phyloP scores from a whole-genome alignment of 441 rosid species.

The Kokia cookei region DNA sequence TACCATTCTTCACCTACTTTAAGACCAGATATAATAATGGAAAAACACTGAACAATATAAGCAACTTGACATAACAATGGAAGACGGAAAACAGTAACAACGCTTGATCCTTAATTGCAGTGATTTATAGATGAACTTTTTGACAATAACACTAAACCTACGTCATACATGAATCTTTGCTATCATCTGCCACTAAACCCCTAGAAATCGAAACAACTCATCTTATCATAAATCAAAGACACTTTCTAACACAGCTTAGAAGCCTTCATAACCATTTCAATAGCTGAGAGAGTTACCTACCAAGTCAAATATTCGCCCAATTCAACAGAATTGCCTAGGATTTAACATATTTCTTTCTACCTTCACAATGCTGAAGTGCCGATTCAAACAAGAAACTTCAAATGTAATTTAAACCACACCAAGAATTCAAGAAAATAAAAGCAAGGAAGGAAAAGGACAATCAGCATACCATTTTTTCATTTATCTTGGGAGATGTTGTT shows the following conservation, averaged over 20 bases:
- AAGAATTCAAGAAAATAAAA: not conserved
- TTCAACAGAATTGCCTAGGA: not conserved
- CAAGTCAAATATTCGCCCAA: not conserved
- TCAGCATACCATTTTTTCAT: constrained; percentile 26
- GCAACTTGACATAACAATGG: no score
- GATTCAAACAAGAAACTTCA: not conserved
- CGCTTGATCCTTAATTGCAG: not conserved
- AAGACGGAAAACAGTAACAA: not conserved
- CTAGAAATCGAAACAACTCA: not conserved
- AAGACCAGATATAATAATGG: no score
- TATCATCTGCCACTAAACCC: not conserved
- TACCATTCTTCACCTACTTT: no score
- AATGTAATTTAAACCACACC: not conserved
- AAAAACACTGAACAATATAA: no score
- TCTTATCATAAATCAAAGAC: not conserved
- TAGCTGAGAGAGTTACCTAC: not conserved
- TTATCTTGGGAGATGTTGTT: not conserved
- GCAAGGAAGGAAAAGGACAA: not conserved
- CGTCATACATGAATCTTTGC: not conserved
- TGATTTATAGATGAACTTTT: not conserved
- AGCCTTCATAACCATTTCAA: not conserved
- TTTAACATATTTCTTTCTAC: not conserved
- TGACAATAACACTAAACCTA: not conserved
- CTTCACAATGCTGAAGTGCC: not conserved
- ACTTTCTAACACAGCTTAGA: not conserved